Base-by-base conservation (phyloP, 306 rosid species). In the Gleditsia sinensis region DNA sequence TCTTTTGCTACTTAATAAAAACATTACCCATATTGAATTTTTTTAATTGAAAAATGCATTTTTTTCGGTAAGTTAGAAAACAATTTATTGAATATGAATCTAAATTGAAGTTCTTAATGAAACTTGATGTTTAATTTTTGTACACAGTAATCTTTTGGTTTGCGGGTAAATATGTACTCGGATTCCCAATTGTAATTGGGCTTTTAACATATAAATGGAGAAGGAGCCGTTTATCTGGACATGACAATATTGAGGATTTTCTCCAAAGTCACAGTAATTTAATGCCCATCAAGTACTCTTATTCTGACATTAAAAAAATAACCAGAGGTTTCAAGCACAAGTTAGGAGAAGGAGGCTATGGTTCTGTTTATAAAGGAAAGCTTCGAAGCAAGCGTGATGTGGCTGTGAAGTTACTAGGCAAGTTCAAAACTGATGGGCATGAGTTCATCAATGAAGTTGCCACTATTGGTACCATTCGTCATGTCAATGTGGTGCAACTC, bases 281-380 rank as follows among this genome's bases (percentile, higher is more conserved):
- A 39, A 13, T 53, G 17, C 79, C 79, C 7, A 64, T 63, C 0
- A 53, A 69, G 8, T 75, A 75, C 34, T 64, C 72, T 53, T 53
- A 65, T 33, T 75, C 66, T 25, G 40, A 75, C 50, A 65, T 75
- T 0, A 75, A 13, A 65, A 54, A 9, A 13, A 65, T 75, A 9
- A 65, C 80, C 10, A 53, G 54, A 19, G 0, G 2, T 28, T 75
- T 75, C 80, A 75, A 75, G 34, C 45, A 28, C 19, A 66, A 65
- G 78, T 45, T 58, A 30, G 77, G 77, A 5, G 43, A 67, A 46
- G n/a, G n/a, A n/a, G n/a, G n/a, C n/a, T n/a, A n/a, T n/a, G n/a
- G n/a, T n/a, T 39, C 17, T 17, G 69, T 72, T 1, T 58, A 72
- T 4, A 72, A 59, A 17, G 77, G 77, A 43, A 59, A 40, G 6